These are phyloP conservation scores for Clonostachys byssicola DNA, from an alignment of 2,329 filamentous ascomycete genomes.

Conservation along the genomic window DNA sequence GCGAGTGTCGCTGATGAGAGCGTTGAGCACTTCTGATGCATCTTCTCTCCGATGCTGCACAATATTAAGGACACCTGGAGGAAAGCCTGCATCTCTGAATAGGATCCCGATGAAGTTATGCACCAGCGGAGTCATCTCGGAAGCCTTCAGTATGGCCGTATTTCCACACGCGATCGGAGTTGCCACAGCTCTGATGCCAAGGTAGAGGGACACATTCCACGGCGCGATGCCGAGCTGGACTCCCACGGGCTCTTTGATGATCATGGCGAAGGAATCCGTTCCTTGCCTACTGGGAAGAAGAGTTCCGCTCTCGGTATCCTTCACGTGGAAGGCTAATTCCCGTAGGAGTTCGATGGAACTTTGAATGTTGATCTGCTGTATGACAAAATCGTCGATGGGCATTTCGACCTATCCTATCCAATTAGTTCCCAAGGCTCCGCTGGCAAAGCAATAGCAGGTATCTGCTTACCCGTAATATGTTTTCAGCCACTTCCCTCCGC, in stretches of 20 bases:
- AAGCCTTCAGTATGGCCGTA: conserved; percentile 60
- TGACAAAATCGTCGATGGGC: not conserved
- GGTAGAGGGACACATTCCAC: conserved; percentile 34
- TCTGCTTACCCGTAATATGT: not conserved
- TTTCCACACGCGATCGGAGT: conserved; percentile 52
- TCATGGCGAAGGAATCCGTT: not conserved
- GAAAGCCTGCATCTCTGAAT: conserved; percentile 61
- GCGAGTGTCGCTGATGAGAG: conserved; percentile 54
- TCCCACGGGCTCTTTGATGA: conserved; percentile 45
- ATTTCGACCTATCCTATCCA: not conserved
- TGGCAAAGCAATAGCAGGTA: not conserved
- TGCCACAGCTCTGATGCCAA: conserved; percentile 29
- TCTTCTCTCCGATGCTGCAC: conserved; percentile 54
- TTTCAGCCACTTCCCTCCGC: not conserved
- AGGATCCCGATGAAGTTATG: conserved; percentile 53
- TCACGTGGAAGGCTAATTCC: not conserved
- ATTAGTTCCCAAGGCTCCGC: not conserved
- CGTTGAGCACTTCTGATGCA: conserved; percentile 54
- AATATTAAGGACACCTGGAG: conserved; percentile 60
- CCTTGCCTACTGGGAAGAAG: not conserved
- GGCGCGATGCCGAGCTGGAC: conserved; percentile 67
- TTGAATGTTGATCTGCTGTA: not conserved
- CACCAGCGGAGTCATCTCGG: conserved; percentile 52
- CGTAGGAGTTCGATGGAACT: not conserved
- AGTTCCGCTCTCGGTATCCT: not conserved